Base-by-base conservation (phyloP, 257 asterid species). In the Craterostigma plantagineum region DNA sequence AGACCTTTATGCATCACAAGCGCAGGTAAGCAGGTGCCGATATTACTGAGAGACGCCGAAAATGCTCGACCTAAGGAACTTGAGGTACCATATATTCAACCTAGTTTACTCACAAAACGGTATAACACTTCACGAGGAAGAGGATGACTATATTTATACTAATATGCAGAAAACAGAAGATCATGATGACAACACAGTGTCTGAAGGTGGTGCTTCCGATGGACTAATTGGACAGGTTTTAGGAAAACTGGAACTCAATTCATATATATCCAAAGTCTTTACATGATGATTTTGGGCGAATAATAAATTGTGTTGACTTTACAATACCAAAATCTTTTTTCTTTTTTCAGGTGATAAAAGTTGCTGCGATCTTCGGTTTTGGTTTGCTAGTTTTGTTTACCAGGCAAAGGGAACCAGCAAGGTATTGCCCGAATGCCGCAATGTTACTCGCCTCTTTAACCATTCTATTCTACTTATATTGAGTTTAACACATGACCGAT, bases 321-420 rank as follows among this genome's bases (percentile, higher is more conserved):
- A n/a, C n/a, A n/a, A n/a, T n/a, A n/a, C n/a, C n/a, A n/a, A n/a
- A n/a, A n/a, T n/a, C n/a, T n/a, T n/a, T n/a, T n/a, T n/a, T n/a
- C n/a, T n/a, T n/a, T n/a, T 57, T 8, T 40, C 74, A 82, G 98
- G 77, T 66, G 38, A 50, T 79, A 42, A 87, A 76, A 53, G 34
- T 79, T 49, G 93, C 70, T 9, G 58, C 64, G 35, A 58, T 82
- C 38, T 62, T 79, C 62, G 93, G 93, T 39, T 87, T 79, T 50
- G 95, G 95, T 49, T 59, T 65, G 17, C 68, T 87, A 51, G 95
- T 82, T 64, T 56, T 82, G 48, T 65, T 87, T 46, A 79, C 84
- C 49, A 72, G 95, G 56, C 78, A 87, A 58, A 75, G 65, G 58
- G 92, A 79, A 61, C 86, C 92, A 35, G 6, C 30, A 23, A 23